Evolutionary conservation across 768 basidiomycete genomes (phyloP).

Genomic region (Lactifluus pinguis): DNA sequence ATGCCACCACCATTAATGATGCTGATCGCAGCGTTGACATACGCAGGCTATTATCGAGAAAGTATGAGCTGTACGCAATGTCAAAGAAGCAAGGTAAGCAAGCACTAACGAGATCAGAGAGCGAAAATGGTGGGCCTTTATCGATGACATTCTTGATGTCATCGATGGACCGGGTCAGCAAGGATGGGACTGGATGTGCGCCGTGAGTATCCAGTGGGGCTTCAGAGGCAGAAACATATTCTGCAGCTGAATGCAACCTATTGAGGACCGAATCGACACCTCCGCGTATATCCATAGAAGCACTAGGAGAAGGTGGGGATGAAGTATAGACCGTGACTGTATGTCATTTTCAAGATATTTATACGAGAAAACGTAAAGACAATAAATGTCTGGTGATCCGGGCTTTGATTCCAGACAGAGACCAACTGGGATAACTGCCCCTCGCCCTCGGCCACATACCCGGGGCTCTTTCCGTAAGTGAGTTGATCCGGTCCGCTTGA

Average conservation of each 20-base stretch:
- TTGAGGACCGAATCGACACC: background rate
- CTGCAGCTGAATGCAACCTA: background rate
- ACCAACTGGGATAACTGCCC: no score
- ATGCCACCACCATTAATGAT: constrained; percentile 6
- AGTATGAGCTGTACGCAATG: background rate
- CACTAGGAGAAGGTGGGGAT: background rate
- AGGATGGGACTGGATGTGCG: background rate
- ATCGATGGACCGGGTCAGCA: background rate
- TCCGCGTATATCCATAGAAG: constrained; percentile 1
- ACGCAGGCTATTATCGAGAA: constrained; percentile 8
- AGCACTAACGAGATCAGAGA: constrained; percentile 14
- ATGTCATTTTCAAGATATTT: constrained; percentile 1
- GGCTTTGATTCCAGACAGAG: no score
- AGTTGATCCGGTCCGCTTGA: no score
- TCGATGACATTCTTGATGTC: constrained; percentile 9
- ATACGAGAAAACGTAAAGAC: background rate
- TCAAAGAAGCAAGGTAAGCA: background rate
- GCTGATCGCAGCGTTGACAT: background rate
- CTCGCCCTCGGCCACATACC: no score
- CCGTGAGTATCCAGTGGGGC: constrained; percentile 9
- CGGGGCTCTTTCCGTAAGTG: no score
- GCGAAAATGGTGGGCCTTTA: background rate
- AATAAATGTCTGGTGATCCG: no score
- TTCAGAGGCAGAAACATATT: background rate
- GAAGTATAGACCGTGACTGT: background rate